phyloP scores from a whole-genome alignment of 2,329 filamentous ascomycete genomes.

The Diaporthe sp. region DNA sequence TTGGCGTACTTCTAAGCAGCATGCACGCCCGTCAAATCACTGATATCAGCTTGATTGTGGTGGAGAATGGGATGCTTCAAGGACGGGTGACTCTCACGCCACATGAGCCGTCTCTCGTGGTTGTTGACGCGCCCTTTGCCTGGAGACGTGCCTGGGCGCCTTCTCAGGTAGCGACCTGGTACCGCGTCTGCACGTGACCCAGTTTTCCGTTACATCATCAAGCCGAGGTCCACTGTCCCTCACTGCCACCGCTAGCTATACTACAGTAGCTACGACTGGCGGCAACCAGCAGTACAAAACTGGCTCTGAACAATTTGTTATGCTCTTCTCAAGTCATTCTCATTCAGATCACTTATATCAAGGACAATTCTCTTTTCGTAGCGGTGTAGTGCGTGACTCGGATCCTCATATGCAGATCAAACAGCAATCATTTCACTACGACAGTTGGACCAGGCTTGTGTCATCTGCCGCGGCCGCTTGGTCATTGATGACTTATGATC shows the following conservation, averaged over 20 bases:
- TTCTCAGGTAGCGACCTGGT: neutral
- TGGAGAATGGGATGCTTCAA: constrained; percentile 24
- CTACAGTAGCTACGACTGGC: neutral
- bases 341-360: neutral
- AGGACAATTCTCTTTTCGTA: neutral
- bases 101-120: neutral
- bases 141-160: constrained; percentile 35
- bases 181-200: constrained; percentile 36
- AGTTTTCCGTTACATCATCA: constrained; percentile 10
- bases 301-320: too few relatives aligned
- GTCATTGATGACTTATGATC: constrained; percentile 16
- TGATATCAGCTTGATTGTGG: neutral
- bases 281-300: neutral
- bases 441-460: neutral
- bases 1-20: constrained; percentile 42
- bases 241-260: neutral
- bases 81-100: constrained; percentile 18
- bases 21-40: neutral
- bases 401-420: neutral
- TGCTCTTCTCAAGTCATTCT: neutral
- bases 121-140: constrained; percentile 37
- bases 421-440: neutral
- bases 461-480: constrained; percentile 21
- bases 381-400: neutral
- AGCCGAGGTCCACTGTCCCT: neutral